phyloP scores from a whole-genome alignment of 2,329 filamentous ascomycete species.

The Dactylonectria estremocensis region DNA sequence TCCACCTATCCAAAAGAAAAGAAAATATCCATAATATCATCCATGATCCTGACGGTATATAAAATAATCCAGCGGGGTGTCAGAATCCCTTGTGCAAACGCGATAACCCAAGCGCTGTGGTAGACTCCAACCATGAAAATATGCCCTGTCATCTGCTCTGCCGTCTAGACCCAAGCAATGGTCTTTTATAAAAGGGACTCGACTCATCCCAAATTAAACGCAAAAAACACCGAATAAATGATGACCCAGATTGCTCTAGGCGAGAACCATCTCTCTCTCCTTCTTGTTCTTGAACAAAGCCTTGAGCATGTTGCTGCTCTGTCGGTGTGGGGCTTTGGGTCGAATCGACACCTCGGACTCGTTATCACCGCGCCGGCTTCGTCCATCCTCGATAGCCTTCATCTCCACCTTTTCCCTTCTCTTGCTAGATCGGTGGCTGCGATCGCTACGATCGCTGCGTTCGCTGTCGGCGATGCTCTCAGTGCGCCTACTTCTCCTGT shows the following conservation, averaged over 20 bases:
- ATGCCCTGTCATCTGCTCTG: slow-evolving; percentile 22
- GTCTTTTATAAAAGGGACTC: slow-evolving; percentile 33
- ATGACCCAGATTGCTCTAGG: slow-evolving; percentile 37
- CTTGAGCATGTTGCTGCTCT: slow-evolving; percentile 69
- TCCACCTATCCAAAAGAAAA: not conserved
- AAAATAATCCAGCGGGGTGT: slow-evolving; percentile 18
- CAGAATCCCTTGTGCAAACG: slow-evolving; percentile 10
- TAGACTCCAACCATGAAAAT: slow-evolving; percentile 28
- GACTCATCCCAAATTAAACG: not conserved
- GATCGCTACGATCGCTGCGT: slow-evolving; percentile 49
- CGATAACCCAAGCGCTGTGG: slow-evolving; percentile 17
- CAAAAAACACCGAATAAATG: slow-evolving; percentile 20
- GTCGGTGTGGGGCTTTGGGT: slow-evolving; percentile 64
- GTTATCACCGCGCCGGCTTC: slow-evolving; percentile 53
- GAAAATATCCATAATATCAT: slow-evolving; percentile 3
- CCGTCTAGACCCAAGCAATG: slow-evolving; percentile 23
- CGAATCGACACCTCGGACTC: slow-evolving; percentile 60
- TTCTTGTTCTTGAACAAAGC: slow-evolving; percentile 69
- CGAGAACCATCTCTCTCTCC: slow-evolving; percentile 53
- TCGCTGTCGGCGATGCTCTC: slow-evolving; percentile 59
- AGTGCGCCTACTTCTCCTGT: slow-evolving; percentile 40
- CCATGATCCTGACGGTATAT: slow-evolving; percentile 22
- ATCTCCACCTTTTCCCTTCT: slow-evolving; percentile 52
- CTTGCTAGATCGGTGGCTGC: slow-evolving; percentile 45
- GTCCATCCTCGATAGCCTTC: slow-evolving; percentile 56